Percentiles rank a stretch among this genome's conserved stretches.
Evolutionary conservation across 169 alveolate species (phyloP).

Genomic region (Plasmodium gonderi): DNA sequence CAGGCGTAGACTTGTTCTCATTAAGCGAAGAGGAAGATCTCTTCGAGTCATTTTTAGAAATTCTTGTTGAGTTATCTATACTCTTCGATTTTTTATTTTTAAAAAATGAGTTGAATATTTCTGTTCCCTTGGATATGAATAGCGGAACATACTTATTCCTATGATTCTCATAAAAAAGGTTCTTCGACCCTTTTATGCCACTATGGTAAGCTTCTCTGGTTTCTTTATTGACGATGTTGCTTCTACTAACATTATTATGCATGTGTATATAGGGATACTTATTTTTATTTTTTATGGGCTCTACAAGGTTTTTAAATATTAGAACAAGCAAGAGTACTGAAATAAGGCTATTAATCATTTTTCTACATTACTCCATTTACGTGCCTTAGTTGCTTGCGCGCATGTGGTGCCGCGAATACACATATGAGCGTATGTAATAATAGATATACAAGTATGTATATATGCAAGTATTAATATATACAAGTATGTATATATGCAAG

Average conservation of each 20-base stretch:
- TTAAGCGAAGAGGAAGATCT: background rate
- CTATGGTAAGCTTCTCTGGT: slow-evolving; percentile 25
- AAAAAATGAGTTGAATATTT: slow-evolving; percentile 31
- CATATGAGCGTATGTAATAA: background rate
- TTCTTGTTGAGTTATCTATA: background rate
- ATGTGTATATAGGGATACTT: slow-evolving; percentile 56
- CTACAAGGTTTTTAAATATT: slow-evolving; percentile 41
- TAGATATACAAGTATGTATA: background rate
- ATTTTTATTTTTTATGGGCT: slow-evolving; percentile 48
- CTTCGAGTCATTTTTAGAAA: slow-evolving; percentile 10
- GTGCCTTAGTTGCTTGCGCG: background rate
- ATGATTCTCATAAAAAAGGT: slow-evolving; percentile 9
- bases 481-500: background rate
- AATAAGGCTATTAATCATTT: slow-evolving; percentile 54
- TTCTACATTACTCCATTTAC: slow-evolving; percentile 47
- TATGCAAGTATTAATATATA: background rate
- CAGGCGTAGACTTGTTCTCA: background rate
- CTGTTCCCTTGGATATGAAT: slow-evolving; percentile 62
- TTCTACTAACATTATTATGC: slow-evolving; percentile 58
- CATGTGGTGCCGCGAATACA: background rate
- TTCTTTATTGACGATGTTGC: slow-evolving; percentile 36
- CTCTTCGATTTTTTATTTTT: background rate
- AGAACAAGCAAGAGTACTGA: slow-evolving; percentile 59
- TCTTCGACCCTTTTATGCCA: background rate
- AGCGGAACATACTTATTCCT: slow-evolving; percentile 28